Base-by-base conservation (phyloP, 768 basidiomycete genomes). In the Pholiota molesta region DNA sequence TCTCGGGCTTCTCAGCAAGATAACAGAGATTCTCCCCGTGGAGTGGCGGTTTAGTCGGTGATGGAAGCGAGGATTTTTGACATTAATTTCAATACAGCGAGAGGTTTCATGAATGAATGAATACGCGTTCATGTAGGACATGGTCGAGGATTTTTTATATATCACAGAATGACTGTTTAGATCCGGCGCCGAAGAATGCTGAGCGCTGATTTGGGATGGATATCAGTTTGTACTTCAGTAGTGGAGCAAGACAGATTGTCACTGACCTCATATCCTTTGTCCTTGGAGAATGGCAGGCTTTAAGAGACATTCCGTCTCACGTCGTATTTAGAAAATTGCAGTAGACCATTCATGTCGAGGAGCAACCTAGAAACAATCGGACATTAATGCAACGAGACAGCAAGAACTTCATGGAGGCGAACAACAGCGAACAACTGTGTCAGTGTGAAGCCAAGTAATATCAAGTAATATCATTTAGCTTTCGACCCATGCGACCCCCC, bases 41-140 rank as follows among this genome's bases (percentile, higher is more conserved):
- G 44, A 35, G 52, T 56, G 31, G 63, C 56, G 63, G 62, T 47
- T 59, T 66, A 66, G 44, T 33, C 66, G 66, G 66, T 40, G 63
- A 65, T 65, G 63, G 61, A 62, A 61, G 60, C 56, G 61, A 62
- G 52, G 44, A 10, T 49, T 49, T 21, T 49, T 49, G 47, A 26
- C 19, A 19, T 45, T 23, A 7, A 3, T 31, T 31, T 31, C 1
- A 31, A 26, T 26, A 26, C 31, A 31, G 31, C 31, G 31, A 31
- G 44, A 6, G n/a, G 21, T n/a, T 26, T 23, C 19, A 3, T 49
- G 28, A 23, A 26, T 47, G 26, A 26, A 26, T 47, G 26, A 26
- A 52, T 58, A 58, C 47, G 31, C 35, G 56, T 47, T 47, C 14
- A 31, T 31, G 31, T 9, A 49, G 45, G 9, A 19, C 42, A 49